Evolutionary conservation across 768 basidiomycete species (phyloP).

Genomic region (Psilocybe azurescens): DNA sequence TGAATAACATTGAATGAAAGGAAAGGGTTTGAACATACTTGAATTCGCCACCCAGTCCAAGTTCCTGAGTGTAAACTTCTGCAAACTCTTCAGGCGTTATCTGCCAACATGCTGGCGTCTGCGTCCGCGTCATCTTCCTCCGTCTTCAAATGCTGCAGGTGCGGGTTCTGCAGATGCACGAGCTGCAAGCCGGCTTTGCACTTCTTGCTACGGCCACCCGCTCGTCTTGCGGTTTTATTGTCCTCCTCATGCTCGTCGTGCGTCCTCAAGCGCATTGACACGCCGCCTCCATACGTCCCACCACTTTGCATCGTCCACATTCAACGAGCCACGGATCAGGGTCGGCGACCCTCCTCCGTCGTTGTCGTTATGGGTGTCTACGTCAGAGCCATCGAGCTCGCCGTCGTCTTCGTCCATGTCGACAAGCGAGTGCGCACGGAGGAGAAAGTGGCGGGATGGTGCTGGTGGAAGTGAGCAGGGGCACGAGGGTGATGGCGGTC

Average conservation of each 20-base stretch:
- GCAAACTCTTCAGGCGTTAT: constrained; percentile 87
- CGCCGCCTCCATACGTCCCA: constrained; percentile 78
- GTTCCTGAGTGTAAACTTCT: constrained; percentile 80
- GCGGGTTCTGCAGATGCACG: background rate
- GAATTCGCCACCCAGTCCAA: constrained; percentile 93
- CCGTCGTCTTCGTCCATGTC: constrained; percentile 50
- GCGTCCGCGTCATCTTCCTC: constrained; percentile 32
- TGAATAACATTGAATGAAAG: background rate
- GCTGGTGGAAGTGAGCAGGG: constrained; percentile 54
- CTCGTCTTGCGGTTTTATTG: background rate
- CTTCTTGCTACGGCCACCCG: background rate
- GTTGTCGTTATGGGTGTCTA: background rate
- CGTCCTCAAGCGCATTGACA: constrained; percentile 37
- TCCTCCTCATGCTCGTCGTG: constrained; percentile 32
- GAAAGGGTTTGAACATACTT: constrained; percentile 54
- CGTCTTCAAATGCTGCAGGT: constrained; percentile 3
- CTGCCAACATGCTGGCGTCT: constrained; percentile 25
- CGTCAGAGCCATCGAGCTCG: constrained; percentile 30
- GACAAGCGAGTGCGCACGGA: constrained; percentile 65
- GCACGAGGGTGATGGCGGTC: constrained; percentile 67
- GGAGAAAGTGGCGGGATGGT: constrained; percentile 59
- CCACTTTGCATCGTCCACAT: constrained; percentile 58
- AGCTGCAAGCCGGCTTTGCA: constrained; percentile 15
- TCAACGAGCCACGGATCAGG: constrained; percentile 45
- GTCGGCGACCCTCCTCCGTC: constrained; percentile 48